Conservation (phyloP, 805 yeast genomes). For the Kodamaea neixiangensis region DNA sequence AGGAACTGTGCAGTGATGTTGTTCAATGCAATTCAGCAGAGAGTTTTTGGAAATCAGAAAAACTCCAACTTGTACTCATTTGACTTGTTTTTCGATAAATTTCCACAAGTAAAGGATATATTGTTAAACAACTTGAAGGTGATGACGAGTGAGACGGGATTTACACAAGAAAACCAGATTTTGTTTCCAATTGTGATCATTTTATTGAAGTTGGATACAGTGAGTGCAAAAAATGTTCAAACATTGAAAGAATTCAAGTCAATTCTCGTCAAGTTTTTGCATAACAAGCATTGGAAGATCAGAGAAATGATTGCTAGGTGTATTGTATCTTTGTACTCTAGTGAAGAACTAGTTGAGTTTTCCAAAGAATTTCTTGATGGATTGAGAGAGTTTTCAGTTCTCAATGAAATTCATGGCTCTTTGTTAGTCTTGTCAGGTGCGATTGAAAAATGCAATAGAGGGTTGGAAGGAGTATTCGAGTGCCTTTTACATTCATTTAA, state of each 20-base stretch:
- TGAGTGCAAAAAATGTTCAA: conserved; percentile 45
- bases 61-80: conserved; percentile 53
- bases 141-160: conserved; percentile 18
- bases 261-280: conserved; percentile 40
- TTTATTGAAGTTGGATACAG: conserved; percentile 65
- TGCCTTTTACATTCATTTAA: conserved; percentile 31
- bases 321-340: conserved; percentile 48
- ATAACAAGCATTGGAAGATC: conserved; percentile 70
- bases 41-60: conserved; percentile 68
- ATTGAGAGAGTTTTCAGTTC: conserved; percentile 6
- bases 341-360: conserved; percentile 14
- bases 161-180: conserved; percentile 45
- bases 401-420: conserved; percentile 11
- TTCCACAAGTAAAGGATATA: conserved; percentile 50
- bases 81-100: conserved; percentile 69
- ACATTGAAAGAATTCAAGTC: conserved; percentile 54
- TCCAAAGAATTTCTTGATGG: conserved; percentile 25
- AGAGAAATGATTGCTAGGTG: conserved; percentile 85
- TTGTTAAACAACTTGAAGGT: conserved; percentile 36
- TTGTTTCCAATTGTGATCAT: conserved; percentile 77
- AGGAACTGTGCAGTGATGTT: conserved; percentile 93
- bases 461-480: conserved; percentile 62
- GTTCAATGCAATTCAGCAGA: conserved; percentile 78
- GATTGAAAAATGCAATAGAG: conserved; percentile 18
- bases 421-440: conserved; percentile 21